Evolutionary conservation across 139 green algal genomes (phyloP).

Genomic region (Chlamydomonas sp.): DNA sequence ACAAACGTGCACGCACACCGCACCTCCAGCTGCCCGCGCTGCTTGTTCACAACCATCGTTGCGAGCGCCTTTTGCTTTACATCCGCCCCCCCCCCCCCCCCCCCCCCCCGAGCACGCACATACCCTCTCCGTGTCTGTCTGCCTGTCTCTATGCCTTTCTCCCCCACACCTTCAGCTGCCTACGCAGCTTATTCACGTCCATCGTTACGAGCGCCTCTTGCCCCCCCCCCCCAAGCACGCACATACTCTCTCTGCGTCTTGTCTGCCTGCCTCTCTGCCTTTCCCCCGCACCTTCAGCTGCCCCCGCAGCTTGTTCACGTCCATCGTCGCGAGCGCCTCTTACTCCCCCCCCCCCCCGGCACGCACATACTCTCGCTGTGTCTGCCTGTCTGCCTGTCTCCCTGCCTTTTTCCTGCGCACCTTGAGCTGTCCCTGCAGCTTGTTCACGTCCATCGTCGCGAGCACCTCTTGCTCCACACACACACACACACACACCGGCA

Average conservation of each 20-base stretch:
- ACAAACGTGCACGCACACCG: no score
- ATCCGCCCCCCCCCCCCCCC: neutral
- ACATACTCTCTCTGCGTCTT: neutral
- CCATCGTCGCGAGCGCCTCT: neutral
- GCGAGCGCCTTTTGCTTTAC: neutral
- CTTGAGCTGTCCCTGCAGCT: neutral
- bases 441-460: neutral
- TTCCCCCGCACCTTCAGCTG: neutral
- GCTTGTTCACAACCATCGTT: slow-evolving; percentile 1
- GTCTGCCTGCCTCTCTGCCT: neutral
- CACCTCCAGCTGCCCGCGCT: neutral
- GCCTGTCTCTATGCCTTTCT: neutral
- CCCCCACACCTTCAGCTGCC: neutral
- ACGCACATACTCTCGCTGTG: neutral
- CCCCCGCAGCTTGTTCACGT: neutral
- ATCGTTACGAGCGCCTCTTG: neutral
- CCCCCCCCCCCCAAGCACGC: neutral
- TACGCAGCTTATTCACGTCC: neutral
- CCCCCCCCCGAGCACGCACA: neutral
- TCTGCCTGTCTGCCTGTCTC: neutral
- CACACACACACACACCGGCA: neutral
- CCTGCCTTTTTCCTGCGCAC: neutral
- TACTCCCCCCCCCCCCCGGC: neutral
- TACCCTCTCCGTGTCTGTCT: no score
- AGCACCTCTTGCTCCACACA: neutral